These are phyloP conservation scores for Rhazya stricta DNA, from an alignment of 257 asterid genomes.

Conservation along the genomic window DNA sequence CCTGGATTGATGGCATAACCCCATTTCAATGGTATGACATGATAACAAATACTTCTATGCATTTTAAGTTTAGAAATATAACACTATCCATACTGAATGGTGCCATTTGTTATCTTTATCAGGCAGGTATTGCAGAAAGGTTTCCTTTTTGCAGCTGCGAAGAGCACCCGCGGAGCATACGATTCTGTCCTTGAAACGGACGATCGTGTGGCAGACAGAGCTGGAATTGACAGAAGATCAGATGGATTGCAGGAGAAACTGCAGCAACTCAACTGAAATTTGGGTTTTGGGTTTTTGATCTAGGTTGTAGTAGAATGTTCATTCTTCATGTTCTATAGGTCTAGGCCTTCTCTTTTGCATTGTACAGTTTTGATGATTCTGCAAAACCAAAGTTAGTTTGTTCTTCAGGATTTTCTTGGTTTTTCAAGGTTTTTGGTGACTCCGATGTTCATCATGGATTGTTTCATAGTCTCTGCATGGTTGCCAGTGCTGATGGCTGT, in stretches of 20 bases:
- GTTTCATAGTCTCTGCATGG: too few relatives aligned
- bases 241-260: not conserved
- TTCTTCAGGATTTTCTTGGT: not conserved
- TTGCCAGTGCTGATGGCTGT: not conserved
- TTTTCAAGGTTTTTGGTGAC: not conserved
- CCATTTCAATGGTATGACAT: not conserved
- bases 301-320: not conserved
- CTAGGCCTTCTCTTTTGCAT: not conserved
- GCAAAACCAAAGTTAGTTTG: not conserved
- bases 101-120: too few relatives aligned
- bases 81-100: too few relatives aligned
- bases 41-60: not conserved
- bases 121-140: too few relatives aligned
- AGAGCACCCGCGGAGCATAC: too few relatives aligned
- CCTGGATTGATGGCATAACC: conserved; percentile 9
- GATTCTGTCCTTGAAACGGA: too few relatives aligned
- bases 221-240: not conserved
- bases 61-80: too few relatives aligned
- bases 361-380: not conserved
- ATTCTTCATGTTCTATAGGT: not conserved
- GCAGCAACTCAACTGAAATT: not conserved
- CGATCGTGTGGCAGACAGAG: not conserved
- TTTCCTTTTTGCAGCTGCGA: not conserved
- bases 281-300: not conserved
- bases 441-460: not conserved